Evolutionary conservation across 768 basidiomycete species (phyloP), one percentile per base, ranked within the genome.

Genomic region (Lentinula lateritia): DNA sequence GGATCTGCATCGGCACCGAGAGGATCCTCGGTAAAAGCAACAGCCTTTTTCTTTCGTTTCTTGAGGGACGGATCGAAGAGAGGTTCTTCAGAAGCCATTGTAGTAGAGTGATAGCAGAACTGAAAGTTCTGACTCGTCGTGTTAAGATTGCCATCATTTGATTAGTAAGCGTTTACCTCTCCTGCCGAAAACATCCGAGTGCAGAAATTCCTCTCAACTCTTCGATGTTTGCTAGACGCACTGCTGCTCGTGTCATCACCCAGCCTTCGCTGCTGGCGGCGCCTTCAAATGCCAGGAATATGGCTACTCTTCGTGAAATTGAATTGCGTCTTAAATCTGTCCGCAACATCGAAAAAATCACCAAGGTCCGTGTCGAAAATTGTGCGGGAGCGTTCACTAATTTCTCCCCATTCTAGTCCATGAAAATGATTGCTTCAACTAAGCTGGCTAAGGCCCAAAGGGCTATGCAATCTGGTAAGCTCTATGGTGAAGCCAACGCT

Each of bases 371-470:
- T 16, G 35, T 48, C 48, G 9, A 46, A 13, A 7, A 5, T n/a
- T 35, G 2, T 50, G 32, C 50, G 18, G 28, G n/a, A 23, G 5
- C 6, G 20, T 50, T 48, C 9, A 48, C 46, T 10, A 6, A 34
- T 20, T n/a, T 20, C 36, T 16, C 54, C 35, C 45, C 43, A 16
- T 50, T 71, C 13, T 70, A 95, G 91, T 93, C 94, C 54, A 96
- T 97, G 93, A 96, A 97, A 84, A 95, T 99, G 86, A 96, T 98
- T 82, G 96, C 95, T 61, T 98, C 96, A 55, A 96, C 95, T 57
- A 95, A 95, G 75, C 88, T 99, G 39, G 85, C 88, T 69, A 95
- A 96, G 78, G 97, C 96, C 58, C 93, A 96, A 81, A 84, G 88
- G 67, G 93, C 95, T 63, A 95, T 98, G 93, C 77, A 79, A 65